Evolutionary conservation across 768 basidiomycete species (phyloP).

Genomic region (Amanita pallidorosea): DNA sequence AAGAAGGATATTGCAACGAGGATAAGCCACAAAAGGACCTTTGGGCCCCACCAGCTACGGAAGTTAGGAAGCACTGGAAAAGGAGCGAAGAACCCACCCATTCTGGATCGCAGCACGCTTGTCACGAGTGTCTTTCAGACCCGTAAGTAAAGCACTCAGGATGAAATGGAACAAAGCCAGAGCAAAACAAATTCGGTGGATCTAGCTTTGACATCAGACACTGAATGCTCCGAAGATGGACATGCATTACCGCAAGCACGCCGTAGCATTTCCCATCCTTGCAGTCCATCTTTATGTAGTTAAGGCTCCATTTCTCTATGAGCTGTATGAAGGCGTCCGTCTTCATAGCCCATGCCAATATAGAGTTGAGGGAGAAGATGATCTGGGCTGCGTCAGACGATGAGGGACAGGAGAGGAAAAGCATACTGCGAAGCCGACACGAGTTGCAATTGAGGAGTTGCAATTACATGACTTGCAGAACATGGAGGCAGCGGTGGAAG

Average conservation of each 20-base stretch:
- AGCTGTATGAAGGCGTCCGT: slow-evolving; percentile 77
- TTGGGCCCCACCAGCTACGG: slow-evolving; percentile 96
- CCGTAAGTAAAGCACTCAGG: slow-evolving; percentile 69
- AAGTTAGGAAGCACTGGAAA: slow-evolving; percentile 2
- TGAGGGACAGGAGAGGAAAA: not conserved
- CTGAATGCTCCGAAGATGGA: not conserved
- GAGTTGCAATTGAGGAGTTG: slow-evolving; percentile 95
- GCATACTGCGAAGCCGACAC: slow-evolving; percentile 82
- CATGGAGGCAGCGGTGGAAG: slow-evolving; percentile 58
- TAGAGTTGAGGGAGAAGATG: slow-evolving; percentile 91
- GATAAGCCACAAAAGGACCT: slow-evolving; percentile 81
- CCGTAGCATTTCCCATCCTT: slow-evolving; percentile 91
- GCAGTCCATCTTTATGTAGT: slow-evolving; percentile 98
- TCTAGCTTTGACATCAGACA: slow-evolving; percentile 25
- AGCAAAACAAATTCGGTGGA: slow-evolving; percentile 96
- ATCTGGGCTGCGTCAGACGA: slow-evolving; percentile 39
- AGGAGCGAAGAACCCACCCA: slow-evolving; percentile 42
- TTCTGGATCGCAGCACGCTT: slow-evolving; percentile 96
- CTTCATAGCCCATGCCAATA: slow-evolving; percentile 95
- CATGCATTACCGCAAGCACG: slow-evolving; percentile 68
- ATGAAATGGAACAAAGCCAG: slow-evolving; percentile 82
- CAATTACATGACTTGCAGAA: slow-evolving; percentile 99
- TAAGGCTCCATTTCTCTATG: slow-evolving; percentile 88
- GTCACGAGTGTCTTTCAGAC: slow-evolving; percentile 82
- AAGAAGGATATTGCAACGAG: slow-evolving; percentile 80